Evolutionary conservation across 2,329 filamentous ascomycete species (phyloP).

Genomic region (Fusarium decemcellulare): DNA sequence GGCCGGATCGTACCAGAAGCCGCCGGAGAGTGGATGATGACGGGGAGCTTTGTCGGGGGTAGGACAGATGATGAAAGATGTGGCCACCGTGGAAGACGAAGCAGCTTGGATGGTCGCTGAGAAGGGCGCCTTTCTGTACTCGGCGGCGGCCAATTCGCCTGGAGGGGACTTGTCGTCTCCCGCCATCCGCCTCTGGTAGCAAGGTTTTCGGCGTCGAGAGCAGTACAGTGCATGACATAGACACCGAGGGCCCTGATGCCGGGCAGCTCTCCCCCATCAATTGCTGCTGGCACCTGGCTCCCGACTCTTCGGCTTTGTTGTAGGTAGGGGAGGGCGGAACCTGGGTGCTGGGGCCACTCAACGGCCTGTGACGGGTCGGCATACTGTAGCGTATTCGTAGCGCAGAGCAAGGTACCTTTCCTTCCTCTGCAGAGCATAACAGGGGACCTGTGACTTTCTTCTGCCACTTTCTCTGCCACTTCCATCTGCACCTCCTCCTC

Average conservation of each 20-base stretch:
- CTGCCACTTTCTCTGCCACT: slow-evolving; percentile 26
- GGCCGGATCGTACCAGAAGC: slow-evolving; percentile 44
- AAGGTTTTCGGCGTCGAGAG: not conserved
- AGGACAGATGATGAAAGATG: slow-evolving; percentile 12
- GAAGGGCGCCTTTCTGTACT: slow-evolving; percentile 7
- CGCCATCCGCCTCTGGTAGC: not conserved
- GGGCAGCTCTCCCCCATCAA: not conserved
- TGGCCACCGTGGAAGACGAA: slow-evolving; percentile 17
- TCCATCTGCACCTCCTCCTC: slow-evolving; percentile 24
- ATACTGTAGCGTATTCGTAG: slow-evolving; percentile 19
- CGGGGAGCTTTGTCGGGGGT: slow-evolving; percentile 2
- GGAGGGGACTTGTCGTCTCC: not conserved
- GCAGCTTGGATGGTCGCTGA: not conserved
- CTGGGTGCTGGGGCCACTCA: not conserved
- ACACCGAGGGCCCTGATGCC: no score
- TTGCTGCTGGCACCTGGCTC: not conserved
- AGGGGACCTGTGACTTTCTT: slow-evolving; percentile 37
- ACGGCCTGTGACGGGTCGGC: slow-evolving; percentile 11
- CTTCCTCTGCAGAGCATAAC: slow-evolving; percentile 6
- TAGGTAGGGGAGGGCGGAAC: slow-evolving; percentile 1
- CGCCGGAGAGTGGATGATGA: slow-evolving; percentile 4
- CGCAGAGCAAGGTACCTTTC: slow-evolving; percentile 7
- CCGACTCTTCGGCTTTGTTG: not conserved
- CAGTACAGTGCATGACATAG: not conserved
- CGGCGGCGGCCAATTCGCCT: not conserved